Evolutionary conservation across 1,284 basidiomycete species (phyloP), one percentile per base, ranked within the genome.

Genomic region (Somion occarium): DNA sequence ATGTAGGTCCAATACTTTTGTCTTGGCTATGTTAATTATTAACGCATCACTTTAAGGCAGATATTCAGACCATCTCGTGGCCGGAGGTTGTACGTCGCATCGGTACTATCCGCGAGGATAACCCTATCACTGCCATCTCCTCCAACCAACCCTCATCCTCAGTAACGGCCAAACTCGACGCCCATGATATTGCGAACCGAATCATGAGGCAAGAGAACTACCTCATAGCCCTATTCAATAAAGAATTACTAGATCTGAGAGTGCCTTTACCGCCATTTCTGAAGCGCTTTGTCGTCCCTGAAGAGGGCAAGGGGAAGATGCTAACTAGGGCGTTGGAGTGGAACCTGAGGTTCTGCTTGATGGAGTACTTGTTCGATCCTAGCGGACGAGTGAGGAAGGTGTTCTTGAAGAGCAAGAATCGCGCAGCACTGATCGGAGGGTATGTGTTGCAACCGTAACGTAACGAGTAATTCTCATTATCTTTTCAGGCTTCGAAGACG

Each of bases 151-250:
- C 75, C 44, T 62, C 76, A 51, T 67, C 76, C 69, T 63, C 77
- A 70, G 66, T 74, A 11, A 82, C 81, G 0, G 86, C 85, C 25
- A 93, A 91, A 68, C 82, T 98, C 11, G 96, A 99, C 62, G 97
- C 96, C 0, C 97, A 99, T 67, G 95, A 98, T 65, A 83, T 96
- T 49, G 93, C 93, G 3, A 96, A 95, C 65, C 88, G 97, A 44
- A 97, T 99, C 63, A 85, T 99, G 82, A 82, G 96, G 18, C 92
- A 97, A 67, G 94, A 98, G 67, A 99, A 99, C 70, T 99, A 98
- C 67, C 79, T 99, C 46, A 97, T 98, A 53, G 95, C 96, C 0
- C 71, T 99, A 13, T 98, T 99, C 72, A 98, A 98, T 73, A 98
- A 98, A 64, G 93, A 97, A 59, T 70, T 98, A 2, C 75, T 99